Evolutionary conservation across 805 yeast species (phyloP).

Genomic region (Tetrapisispora iriomotensis): DNA sequence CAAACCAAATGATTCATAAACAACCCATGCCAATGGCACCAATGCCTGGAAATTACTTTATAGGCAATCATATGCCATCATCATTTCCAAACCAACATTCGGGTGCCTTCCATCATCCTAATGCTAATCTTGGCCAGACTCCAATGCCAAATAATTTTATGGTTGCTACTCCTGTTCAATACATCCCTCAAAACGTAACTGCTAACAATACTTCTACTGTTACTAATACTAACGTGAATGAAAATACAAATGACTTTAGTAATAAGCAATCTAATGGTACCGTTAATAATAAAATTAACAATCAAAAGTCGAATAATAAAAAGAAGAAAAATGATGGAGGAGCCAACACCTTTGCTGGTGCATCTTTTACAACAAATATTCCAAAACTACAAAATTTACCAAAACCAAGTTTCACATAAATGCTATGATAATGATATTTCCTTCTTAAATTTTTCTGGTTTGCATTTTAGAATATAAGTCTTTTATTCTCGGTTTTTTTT

Average conservation of each 20-base stretch:
- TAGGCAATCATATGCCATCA: background rate
- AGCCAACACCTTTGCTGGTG: slow-evolving; percentile 25
- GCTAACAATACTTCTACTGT: background rate
- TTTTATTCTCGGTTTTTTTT: background rate
- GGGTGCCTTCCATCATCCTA: background rate
- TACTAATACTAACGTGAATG: background rate
- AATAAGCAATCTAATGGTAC: no score
- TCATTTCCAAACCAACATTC: background rate
- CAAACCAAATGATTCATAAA: background rate
- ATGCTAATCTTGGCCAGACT: background rate
- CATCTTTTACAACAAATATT: slow-evolving; percentile 27
- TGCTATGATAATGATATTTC: background rate
- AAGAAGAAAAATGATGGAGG: background rate
- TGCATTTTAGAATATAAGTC: slow-evolving; percentile 1
- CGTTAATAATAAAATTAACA: background rate
- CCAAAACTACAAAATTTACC: slow-evolving; percentile 27
- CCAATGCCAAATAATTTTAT: slow-evolving; percentile 1
- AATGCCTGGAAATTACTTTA: slow-evolving; percentile 1
- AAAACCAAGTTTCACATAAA: slow-evolving; percentile 27
- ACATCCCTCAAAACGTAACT: background rate
- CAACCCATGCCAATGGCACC: background rate
- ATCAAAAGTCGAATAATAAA: background rate
- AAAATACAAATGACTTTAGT: background rate
- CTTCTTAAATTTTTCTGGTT: background rate
- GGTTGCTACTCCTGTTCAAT: background rate